A percentile compares a stretch with the other conserved stretches of the same genome.
Evolutionary conservation across 2,329 filamentous ascomycete genomes (phyloP).

Genomic region (Epichloe gansuensis): DNA sequence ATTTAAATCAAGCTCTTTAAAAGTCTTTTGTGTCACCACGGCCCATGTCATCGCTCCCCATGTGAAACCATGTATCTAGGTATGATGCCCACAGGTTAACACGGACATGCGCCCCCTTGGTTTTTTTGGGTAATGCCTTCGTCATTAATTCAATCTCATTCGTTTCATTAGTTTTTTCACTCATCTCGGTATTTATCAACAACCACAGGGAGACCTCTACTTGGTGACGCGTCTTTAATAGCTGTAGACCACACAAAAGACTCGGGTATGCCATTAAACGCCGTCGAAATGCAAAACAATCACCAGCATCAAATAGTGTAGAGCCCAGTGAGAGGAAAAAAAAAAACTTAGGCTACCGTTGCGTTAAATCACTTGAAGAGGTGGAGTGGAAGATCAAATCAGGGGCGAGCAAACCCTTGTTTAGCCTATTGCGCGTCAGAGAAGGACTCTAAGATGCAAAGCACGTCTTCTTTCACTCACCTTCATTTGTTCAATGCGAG

Average conservation of each 20-base stretch:
- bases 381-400: slow-evolving; percentile 2
- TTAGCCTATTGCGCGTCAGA: slow-evolving; percentile 12
- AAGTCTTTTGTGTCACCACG: too few relatives aligned
- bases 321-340: background rate
- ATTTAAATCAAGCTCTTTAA: too few relatives aligned
- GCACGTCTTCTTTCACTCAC: slow-evolving; percentile 22
- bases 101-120: too few relatives aligned
- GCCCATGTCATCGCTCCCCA: too few relatives aligned
- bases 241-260: slow-evolving; percentile 10
- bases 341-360: background rate
- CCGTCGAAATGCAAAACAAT: slow-evolving; percentile 19
- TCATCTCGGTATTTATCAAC: background rate
- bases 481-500: slow-evolving; percentile 98
- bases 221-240: background rate
- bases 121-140: background rate
- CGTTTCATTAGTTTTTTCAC: slow-evolving; percentile 1
- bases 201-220: background rate
- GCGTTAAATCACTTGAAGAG: background rate
- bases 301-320: slow-evolving; percentile 1
- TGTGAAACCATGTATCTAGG: too few relatives aligned
- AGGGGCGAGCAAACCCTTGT: slow-evolving; percentile 19
- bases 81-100: too few relatives aligned
- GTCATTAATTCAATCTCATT: slow-evolving; percentile 1
- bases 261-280: slow-evolving; percentile 22
- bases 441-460: background rate